A percentile compares a stretch with the other conserved stretches of the same genome.
Evolutionary conservation across 495 filamentous ascomycete genomes (phyloP).

Genomic region (Parmelia sp.): DNA sequence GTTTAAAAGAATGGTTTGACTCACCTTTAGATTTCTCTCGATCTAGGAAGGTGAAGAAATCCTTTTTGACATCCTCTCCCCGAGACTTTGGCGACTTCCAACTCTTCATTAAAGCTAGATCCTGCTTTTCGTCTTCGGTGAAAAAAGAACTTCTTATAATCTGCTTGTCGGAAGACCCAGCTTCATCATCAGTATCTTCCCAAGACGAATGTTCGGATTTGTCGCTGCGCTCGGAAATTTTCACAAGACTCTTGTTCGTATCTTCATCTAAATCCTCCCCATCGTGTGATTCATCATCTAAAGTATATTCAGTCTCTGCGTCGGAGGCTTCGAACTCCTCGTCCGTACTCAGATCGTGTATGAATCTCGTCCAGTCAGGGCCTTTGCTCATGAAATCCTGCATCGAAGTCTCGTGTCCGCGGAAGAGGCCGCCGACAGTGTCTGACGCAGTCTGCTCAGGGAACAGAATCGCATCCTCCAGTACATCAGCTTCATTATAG

Average conservation of each 20-base stretch:
- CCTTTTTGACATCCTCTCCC: constrained; percentile 13
- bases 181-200: neutral
- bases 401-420: constrained; percentile 35
- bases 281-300: constrained; percentile 22
- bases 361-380: constrained; percentile 28
- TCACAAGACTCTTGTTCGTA: neutral
- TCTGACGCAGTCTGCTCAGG: constrained; percentile 33
- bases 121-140: constrained; percentile 12
- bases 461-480: constrained; percentile 44
- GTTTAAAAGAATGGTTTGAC: neutral
- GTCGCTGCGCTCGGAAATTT: neutral
- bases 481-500: constrained; percentile 42
- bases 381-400: constrained; percentile 30
- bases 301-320: constrained; percentile 21
- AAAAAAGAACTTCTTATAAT: neutral
- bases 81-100: constrained; percentile 14
- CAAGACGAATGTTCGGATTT: neutral
- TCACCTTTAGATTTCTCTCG: constrained; percentile 34
- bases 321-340: constrained; percentile 15
- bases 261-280: constrained; percentile 17
- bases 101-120: constrained; percentile 8
- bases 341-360: constrained; percentile 27
- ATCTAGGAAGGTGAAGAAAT: constrained; percentile 29
- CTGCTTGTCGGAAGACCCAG: neutral
- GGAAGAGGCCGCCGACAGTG: constrained; percentile 32